These are phyloP conservation scores for Bremia lactucae DNA, from an alignment of 352 stramenopile genomes.

Conservation along the genomic window DNA sequence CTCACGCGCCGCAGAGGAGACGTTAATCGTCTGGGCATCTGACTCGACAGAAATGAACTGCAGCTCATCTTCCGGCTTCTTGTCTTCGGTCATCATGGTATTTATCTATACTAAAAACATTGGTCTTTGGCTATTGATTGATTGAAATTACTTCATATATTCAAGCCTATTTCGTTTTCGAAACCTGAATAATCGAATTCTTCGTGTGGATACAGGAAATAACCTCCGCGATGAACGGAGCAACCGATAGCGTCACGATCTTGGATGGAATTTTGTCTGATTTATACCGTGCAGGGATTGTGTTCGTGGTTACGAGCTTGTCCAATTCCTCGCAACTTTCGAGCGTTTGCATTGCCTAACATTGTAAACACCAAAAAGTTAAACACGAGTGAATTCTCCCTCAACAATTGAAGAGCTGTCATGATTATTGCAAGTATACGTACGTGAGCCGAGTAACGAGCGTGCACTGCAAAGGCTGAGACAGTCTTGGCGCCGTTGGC, in stretches of 20 bases:
- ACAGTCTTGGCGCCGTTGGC: conserved; percentile 63
- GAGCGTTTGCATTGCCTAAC: conserved; percentile 42
- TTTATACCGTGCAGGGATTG: conserved; percentile 44
- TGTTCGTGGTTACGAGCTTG: conserved; percentile 80
- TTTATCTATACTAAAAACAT: conserved; percentile 5
- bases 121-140: conserved; percentile 8
- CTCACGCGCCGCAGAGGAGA: conserved; percentile 3
- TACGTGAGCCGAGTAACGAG: conserved; percentile 71
- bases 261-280: conserved; percentile 32
- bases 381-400: too few relatives aligned
- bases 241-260: conserved; percentile 79
- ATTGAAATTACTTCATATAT: conserved; percentile 17
- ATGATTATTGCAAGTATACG: conserved; percentile 4
- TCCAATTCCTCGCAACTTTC: conserved; percentile 68
- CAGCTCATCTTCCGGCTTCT: conserved; percentile 54
- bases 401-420: too few relatives aligned
- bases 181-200: conserved; percentile 74
- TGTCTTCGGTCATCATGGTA: conserved; percentile 50
- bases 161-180: conserved; percentile 60
- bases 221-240: conserved; percentile 80
- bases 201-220: conserved; percentile 86
- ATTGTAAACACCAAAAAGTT: not conserved
- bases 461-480: conserved; percentile 75
- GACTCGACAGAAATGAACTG: conserved; percentile 72
- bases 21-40: conserved; percentile 7